Evolutionary conservation across 345 rosid species (phyloP).

Genomic region (Gossypioides kirkii): DNA sequence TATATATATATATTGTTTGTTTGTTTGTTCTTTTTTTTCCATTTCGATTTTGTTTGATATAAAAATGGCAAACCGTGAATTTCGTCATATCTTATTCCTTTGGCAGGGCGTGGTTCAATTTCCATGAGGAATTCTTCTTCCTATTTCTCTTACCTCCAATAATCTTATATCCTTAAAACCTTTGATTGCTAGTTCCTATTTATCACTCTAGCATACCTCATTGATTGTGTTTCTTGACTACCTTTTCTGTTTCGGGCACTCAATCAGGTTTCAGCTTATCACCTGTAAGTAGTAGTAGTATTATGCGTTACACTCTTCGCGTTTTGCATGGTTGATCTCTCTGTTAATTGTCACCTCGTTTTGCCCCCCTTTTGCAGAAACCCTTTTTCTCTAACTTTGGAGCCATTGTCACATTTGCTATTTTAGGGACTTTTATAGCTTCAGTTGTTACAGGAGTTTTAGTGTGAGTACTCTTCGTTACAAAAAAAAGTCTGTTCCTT

Average conservation of each 20-base stretch:
- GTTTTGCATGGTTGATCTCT: conserved; percentile 3
- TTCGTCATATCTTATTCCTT: neutral
- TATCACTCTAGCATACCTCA: neutral
- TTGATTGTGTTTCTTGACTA: conserved; percentile 49
- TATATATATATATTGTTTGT: neutral
- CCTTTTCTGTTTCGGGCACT: conserved; percentile 30
- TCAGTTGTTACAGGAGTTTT: conserved; percentile 79
- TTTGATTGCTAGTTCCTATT: conserved; percentile 1
- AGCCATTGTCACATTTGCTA: conserved; percentile 90
- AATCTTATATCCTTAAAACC: conserved; percentile 75
- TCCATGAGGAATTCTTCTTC: conserved; percentile 97
- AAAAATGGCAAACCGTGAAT: neutral
- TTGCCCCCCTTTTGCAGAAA: conserved; percentile 44
- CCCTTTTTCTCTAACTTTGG: conserved; percentile 97
- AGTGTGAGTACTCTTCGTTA: conserved; percentile 53
- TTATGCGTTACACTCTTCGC: neutral
- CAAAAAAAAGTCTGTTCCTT: neutral
- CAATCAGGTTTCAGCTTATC: conserved; percentile 93
- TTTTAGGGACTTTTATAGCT: conserved; percentile 82
- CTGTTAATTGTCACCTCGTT: neutral
- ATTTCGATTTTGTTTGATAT: neutral
- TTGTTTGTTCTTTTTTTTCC: neutral
- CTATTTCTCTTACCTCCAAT: conserved; percentile 93
- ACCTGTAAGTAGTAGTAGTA: conserved; percentile 57
- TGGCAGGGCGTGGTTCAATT: conserved; percentile 91